Evolutionary conservation across 2,329 filamentous ascomycete species (phyloP), one percentile per base, ranked within the genome.

Genomic region (Talaromyces sp.): DNA sequence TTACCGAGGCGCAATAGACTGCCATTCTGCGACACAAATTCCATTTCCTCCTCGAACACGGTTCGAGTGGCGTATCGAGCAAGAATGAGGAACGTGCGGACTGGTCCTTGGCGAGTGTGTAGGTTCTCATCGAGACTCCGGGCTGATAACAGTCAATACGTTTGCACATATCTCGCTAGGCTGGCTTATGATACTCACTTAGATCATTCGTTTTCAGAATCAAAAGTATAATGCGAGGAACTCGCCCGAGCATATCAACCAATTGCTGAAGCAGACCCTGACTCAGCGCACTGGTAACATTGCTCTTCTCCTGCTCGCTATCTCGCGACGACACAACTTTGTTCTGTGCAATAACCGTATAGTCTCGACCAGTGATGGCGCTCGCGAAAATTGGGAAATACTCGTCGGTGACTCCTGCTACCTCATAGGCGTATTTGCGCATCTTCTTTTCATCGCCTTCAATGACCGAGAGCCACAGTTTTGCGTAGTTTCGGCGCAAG

Each of bases 151-250:
- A 22, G 31, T 67, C 59, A 67, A 60, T 31, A 19, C 27, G 45
- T 48, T 3, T 27, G 6, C 7, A 31, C 60, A 7, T 58, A 37
- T 16, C n/a, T 6, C 27, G 7, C 9, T n/a, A 56, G 19, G 14
- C 2, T 2, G n/a, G 3, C 14, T 27, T 31, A 13, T 22, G 14
- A 10, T 43, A 78, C 83, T 74, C 78, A 85, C 83, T 99, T 45
- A 99, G 82, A 78, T 99, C 95, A 76, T 99, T 99, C 2, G 95
- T 99, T 81, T 99, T 99, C 67, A 99, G 84, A 70, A 99, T 98
- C 33, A 99, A 83, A 13, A 99, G 84, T 63, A 99, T 97, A 69
- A 99, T 92, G 52, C 93, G 84, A 0, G 95, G 95, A 7, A 99
- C 93, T 71, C 92, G 87, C 57, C 92, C 92, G 5, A 99, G 86